A percentile compares a stretch with the other conserved stretches of the same genome.
Conservation (phyloP, 2,329 filamentous ascomycete genomes). For the Fusarium veterinarium region DNA sequence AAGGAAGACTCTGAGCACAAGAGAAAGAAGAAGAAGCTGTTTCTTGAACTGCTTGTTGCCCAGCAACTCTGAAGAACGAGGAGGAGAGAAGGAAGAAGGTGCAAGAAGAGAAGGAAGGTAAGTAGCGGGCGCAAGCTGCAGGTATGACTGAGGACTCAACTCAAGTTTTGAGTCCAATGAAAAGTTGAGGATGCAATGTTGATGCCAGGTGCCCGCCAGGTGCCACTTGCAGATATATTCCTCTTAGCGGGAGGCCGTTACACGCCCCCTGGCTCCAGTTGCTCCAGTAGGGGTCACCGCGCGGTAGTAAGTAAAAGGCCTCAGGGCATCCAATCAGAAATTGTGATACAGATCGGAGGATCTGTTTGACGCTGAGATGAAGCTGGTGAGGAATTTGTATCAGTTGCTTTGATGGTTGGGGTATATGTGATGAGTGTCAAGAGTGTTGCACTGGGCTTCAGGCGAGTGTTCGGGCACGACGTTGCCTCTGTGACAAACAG, state of each 20-base stretch:
- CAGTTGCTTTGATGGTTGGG: neutral
- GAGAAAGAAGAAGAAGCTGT: neutral
- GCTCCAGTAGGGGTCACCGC: neutral
- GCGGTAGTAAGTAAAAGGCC: neutral
- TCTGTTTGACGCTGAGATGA: accelerated
- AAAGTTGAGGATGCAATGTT: neutral
- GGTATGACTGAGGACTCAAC: neutral
- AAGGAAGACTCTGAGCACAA: neutral
- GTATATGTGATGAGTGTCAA: neutral
- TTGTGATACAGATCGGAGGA: accelerated
- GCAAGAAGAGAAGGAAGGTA: neutral
- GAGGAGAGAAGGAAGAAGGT: no score
- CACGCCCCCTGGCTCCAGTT: neutral
- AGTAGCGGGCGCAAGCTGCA: neutral
- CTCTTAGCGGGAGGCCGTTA: neutral
- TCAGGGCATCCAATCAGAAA: neutral
- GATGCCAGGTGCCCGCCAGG: slow-evolving; percentile 8
- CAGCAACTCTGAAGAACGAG: neutral
- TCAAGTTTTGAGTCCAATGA: neutral
- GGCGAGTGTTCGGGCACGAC: neutral
- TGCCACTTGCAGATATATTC: neutral
- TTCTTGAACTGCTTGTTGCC: neutral
- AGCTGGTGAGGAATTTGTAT: neutral
- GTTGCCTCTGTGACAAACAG: accelerated
- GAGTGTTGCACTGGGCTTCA: neutral